A percentile compares a stretch with the other conserved stretches of the same genome.
Evolutionary conservation across 2,329 filamentous ascomycete species (phyloP).

Genomic region (Fusarium circinatum): DNA sequence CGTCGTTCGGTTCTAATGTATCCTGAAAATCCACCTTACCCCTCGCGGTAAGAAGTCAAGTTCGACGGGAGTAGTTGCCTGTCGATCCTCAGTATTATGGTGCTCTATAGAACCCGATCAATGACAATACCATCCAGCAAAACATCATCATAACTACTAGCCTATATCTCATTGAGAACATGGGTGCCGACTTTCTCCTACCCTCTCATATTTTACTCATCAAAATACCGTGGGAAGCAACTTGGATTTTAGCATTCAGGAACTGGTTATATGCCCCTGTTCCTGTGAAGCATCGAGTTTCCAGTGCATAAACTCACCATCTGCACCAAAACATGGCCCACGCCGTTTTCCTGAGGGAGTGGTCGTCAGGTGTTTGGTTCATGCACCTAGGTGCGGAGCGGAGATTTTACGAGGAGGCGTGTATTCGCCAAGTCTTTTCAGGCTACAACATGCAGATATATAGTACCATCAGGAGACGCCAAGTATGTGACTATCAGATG

Average conservation of each 20-base stretch:
- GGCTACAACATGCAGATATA: background rate
- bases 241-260: background rate
- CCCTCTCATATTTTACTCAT: background rate
- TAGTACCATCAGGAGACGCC: slow-evolving; percentile 1
- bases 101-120: background rate
- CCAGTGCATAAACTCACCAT: background rate
- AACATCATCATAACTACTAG: background rate
- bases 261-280: background rate
- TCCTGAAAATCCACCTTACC: slow-evolving; percentile 5
- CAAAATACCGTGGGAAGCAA: background rate
- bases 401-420: slow-evolving; percentile 4
- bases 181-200: background rate
- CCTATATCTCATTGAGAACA: background rate
- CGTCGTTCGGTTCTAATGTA: background rate
- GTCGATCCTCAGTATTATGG: background rate
- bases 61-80: background rate
- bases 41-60: background rate
- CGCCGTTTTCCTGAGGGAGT: background rate
- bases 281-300: background rate
- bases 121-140: background rate
- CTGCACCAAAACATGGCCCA: background rate
- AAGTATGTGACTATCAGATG: slow-evolving; percentile 12
- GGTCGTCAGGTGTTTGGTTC: background rate
- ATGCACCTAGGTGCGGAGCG: slow-evolving; percentile 17
- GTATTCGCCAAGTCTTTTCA: slow-evolving; percentile 8